Evolutionary conservation across 495 filamentous ascomycete species (phyloP).

Genomic region (Paragyromitra xinjiangensis): DNA sequence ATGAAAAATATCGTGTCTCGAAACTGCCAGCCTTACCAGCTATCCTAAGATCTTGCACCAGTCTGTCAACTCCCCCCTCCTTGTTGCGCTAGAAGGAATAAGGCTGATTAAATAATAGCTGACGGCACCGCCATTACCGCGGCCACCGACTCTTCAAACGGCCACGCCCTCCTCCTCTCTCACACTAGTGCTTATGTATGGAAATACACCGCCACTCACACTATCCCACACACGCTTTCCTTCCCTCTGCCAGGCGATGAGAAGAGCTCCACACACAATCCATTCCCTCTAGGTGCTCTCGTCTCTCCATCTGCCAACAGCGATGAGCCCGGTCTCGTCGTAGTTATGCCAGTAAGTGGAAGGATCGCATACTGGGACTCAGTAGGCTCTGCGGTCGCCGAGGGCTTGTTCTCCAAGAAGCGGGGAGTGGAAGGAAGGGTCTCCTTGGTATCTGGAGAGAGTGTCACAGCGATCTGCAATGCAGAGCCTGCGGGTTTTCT

Average conservation of each 20-base stretch:
- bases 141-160: slow-evolving; percentile 63
- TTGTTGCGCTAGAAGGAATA: slow-evolving; percentile 34
- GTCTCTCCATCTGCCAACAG: slow-evolving; percentile 76
- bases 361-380: slow-evolving; percentile 95
- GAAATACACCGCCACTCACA: slow-evolving; percentile 76
- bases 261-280: slow-evolving; percentile 69
- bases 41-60: slow-evolving; percentile 70
- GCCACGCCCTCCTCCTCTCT: slow-evolving; percentile 81
- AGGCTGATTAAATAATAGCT: slow-evolving; percentile 30
- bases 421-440: slow-evolving; percentile 67
- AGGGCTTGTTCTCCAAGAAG: slow-evolving; percentile 55
- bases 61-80: slow-evolving; percentile 60
- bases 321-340: slow-evolving; percentile 80
- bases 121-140: slow-evolving; percentile 54
- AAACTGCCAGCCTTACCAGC: slow-evolving; percentile 83
- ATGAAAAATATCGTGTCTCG: slow-evolving; percentile 84
- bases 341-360: slow-evolving; percentile 82
- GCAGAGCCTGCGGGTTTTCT: slow-evolving; percentile 88
- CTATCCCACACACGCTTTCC: slow-evolving; percentile 73
- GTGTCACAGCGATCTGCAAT: slow-evolving; percentile 76
- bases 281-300: slow-evolving; percentile 80
- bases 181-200: slow-evolving; percentile 83
- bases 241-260: slow-evolving; percentile 71
- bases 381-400: slow-evolving; percentile 62
- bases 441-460: slow-evolving; percentile 76